phyloP scores from a whole-genome alignment of 768 basidiomycete genomes.

The Leccinum subgranulosum region DNA sequence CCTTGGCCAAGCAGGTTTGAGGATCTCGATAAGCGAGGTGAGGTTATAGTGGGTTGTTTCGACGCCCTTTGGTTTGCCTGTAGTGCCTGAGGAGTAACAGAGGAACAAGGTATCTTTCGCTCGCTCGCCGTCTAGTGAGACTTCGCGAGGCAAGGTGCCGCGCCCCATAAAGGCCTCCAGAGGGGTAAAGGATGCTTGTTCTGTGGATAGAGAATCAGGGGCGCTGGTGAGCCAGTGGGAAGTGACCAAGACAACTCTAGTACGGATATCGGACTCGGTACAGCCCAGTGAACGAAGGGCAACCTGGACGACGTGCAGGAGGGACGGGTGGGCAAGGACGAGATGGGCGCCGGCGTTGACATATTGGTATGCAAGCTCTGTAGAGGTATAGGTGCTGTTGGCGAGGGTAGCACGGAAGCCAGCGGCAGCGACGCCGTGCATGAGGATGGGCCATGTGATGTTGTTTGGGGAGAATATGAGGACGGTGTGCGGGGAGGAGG shows the following conservation, averaged over 20 bases:
- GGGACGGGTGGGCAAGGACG: slow-evolving; percentile 62
- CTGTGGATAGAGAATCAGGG: slow-evolving; percentile 32
- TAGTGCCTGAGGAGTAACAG: slow-evolving; percentile 70
- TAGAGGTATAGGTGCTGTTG: slow-evolving; percentile 65
- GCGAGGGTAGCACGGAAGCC: slow-evolving; percentile 69
- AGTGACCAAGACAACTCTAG: slow-evolving; percentile 56
- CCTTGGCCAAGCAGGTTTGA: slow-evolving; percentile 42
- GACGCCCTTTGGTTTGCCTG: slow-evolving; percentile 74
- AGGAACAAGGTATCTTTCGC: slow-evolving; percentile 61
- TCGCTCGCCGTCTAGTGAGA: slow-evolving; percentile 48
- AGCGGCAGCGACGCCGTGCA: slow-evolving; percentile 52
- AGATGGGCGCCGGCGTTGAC: slow-evolving; percentile 60
- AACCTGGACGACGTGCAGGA: slow-evolving; percentile 50
- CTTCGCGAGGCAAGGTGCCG: slow-evolving; percentile 50
- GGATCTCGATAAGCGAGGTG: slow-evolving; percentile 53
- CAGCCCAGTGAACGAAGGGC: slow-evolving; percentile 55
- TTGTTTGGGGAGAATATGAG: slow-evolving; percentile 72
- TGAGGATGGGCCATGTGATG: slow-evolving; percentile 49
- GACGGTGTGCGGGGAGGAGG: slow-evolving; percentile 40
- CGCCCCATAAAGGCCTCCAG: slow-evolving; percentile 50
- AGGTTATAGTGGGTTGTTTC: slow-evolving; percentile 71
- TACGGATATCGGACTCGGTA: slow-evolving; percentile 43
- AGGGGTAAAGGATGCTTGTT: slow-evolving; percentile 32
- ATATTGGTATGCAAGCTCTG: slow-evolving; percentile 73
- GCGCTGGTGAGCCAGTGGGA: slow-evolving; percentile 42